A percentile compares a stretch with the other conserved stretches of the same genome.
These are phyloP conservation scores for Skeletonema costatum DNA, from an alignment of 108 stramenopile species.

Conservation along the genomic window DNA sequence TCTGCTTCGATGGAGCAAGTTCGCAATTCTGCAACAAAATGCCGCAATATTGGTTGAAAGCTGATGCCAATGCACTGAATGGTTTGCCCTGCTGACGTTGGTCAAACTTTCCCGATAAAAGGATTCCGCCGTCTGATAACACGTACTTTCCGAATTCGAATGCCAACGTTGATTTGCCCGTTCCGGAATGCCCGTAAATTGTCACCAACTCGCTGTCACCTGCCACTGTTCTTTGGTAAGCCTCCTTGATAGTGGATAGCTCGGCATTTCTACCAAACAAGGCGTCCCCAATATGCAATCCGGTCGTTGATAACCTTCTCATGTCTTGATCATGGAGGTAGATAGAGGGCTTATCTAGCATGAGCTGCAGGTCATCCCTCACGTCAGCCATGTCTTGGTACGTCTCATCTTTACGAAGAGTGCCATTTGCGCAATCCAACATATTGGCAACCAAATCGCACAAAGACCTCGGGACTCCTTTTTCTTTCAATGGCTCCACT, in stretches of 20 bases:
- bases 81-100: slow-evolving; percentile 17
- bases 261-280: slow-evolving; percentile 8
- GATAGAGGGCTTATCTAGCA: slow-evolving; percentile 15
- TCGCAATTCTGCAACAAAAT: neutral
- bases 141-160: neutral
- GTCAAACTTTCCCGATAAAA: slow-evolving; percentile 28
- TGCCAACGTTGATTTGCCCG: slow-evolving; percentile 6
- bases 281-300: slow-evolving; percentile 1
- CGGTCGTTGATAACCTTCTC: neutral
- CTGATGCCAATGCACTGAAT: neutral
- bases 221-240: neutral
- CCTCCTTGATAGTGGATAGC: neutral
- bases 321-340: slow-evolving; percentile 14
- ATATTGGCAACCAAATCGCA: slow-evolving; percentile 21
- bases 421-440: slow-evolving; percentile 9
- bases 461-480: slow-evolving; percentile 2
- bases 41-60: slow-evolving; percentile 14
- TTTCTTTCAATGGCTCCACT: neutral
- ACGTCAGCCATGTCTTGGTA: slow-evolving; percentile 18
- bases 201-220: slow-evolving; percentile 14
- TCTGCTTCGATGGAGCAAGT: neutral
- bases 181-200: slow-evolving; percentile 14
- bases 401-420: slow-evolving; percentile 3
- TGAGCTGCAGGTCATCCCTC: slow-evolving; percentile 5
- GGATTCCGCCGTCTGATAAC: neutral